Evolutionary conservation across 345 rosid species (phyloP).

Genomic region (Eucalyptus tenuipes): DNA sequence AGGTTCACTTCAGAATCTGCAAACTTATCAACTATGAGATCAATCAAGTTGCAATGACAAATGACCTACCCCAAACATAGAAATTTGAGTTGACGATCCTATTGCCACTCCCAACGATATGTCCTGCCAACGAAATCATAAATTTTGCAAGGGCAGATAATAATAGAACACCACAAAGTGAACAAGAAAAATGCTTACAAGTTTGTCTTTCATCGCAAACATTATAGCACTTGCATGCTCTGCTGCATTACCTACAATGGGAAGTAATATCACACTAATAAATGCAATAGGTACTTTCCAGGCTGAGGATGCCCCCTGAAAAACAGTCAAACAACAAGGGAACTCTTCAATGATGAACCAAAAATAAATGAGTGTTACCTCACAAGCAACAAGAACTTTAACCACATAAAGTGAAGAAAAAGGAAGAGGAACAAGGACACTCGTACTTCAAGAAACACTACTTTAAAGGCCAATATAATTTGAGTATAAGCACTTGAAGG

Average conservation of each 20-base stretch:
- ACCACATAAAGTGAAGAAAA: background rate
- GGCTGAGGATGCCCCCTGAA: slow-evolving; percentile 69
- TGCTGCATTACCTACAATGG: slow-evolving; percentile 95
- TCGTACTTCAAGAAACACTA: background rate
- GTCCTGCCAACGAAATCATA: slow-evolving; percentile 39
- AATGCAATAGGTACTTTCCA: slow-evolving; percentile 76
- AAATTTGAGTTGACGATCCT: slow-evolving; percentile 91
- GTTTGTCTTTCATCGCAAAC: slow-evolving; percentile 97
- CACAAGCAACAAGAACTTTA: background rate
- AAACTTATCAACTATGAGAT: background rate
- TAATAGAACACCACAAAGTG: background rate
- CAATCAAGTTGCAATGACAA: background rate
- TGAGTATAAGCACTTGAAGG: background rate
- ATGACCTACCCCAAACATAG: slow-evolving; percentile 84
- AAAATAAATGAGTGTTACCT: background rate
- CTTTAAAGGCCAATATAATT: background rate
- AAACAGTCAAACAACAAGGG: background rate
- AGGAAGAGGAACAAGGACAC: background rate
- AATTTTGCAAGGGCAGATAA: background rate
- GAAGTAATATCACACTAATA: slow-evolving; percentile 91
- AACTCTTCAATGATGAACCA: background rate
- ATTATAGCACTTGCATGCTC: slow-evolving; percentile 94
- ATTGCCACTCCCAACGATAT: slow-evolving; percentile 94
- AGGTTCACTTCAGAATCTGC: background rate
- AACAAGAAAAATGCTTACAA: slow-evolving; percentile 27